Evolutionary conservation across 805 yeast genomes (phyloP).

Genomic region (Yarrowia sp.): DNA sequence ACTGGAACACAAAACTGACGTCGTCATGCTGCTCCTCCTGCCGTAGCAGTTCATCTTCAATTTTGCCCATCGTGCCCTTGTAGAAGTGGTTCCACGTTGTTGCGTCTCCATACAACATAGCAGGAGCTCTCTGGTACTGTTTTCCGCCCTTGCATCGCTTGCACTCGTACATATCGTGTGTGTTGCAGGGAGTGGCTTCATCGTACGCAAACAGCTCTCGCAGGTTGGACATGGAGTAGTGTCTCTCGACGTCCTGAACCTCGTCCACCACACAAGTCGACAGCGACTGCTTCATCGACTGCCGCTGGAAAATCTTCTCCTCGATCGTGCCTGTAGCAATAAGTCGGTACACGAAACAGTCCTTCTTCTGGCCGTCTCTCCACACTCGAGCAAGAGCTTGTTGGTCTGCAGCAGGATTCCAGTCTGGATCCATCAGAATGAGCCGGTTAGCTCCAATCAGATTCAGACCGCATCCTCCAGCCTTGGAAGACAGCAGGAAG

Average conservation of each 20-base stretch:
- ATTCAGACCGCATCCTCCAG: constrained; percentile 98
- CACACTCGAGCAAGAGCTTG: constrained; percentile 97
- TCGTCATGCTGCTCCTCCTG: constrained; percentile 70
- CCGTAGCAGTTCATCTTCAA: constrained; percentile 73
- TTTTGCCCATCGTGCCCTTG: constrained; percentile 55
- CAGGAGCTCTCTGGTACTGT: constrained; percentile 66
- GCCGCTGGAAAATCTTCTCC: constrained; percentile 94
- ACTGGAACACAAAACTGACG: constrained; percentile 86
- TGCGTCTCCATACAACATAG: constrained; percentile 96
- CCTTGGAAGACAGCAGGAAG: constrained; percentile 86
- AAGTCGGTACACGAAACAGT: constrained; percentile 90
- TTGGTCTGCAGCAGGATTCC: constrained; percentile 99
- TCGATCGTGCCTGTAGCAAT: constrained; percentile 94
- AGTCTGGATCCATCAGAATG: constrained; percentile 84
- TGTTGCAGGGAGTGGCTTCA: constrained; percentile 71
- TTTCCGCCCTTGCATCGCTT: constrained; percentile 65
- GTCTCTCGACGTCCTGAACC: constrained; percentile 88
- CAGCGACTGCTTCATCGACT: constrained; percentile 86
- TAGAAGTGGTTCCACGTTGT: constrained; percentile 95
- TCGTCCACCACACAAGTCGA: constrained; percentile 97
- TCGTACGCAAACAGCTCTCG: constrained; percentile 71
- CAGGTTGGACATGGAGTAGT: constrained; percentile 79
- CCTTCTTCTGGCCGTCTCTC: constrained; percentile 98
- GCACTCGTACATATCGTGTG: constrained; percentile 90
- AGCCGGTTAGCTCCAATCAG: constrained; percentile 93